Evolutionary conservation across 1,284 basidiomycete genomes (phyloP), one percentile per base, ranked within the genome.

Genomic region (Malassezia obtusa): DNA sequence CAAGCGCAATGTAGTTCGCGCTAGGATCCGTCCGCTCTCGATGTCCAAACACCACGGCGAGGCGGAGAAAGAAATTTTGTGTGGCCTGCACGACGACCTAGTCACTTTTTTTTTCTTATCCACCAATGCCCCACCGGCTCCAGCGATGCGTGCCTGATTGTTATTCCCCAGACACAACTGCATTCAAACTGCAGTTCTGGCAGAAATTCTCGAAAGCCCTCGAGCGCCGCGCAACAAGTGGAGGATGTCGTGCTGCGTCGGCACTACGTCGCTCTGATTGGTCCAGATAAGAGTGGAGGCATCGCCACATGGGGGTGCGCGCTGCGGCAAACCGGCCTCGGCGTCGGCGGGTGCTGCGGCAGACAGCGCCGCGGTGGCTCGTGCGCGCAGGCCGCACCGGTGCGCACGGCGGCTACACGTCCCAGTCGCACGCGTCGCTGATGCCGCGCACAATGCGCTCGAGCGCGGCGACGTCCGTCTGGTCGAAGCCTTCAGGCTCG

Each of bases 391-490:
- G 33, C 33, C 28, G 28, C 28, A 30, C 28, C 28, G 28, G 28
- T 12, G 7, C 7, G 28, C 28, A 6, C 10, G 8, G 33, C 3
- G 10, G 14, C n/a, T 35, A 35, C 15, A 35, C 33, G 33, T 15
- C 33, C 53, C 53, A 56, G 14, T 50, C 43, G 37, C 53, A 56
- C 3, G 53, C 53, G 8, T 60, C 39, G 14, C 61, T 58, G 36
- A 70, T 52, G 47, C 66, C 43, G 24, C 60, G 33, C 10, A 73
- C 71, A 14, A 76, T 65, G 26, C 49, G 44, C 35, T 69, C 61
- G 43, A 76, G 41, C 8, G 74, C 68, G 11, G 33, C 21, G 30
- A 60, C 55, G 49, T 76, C 76, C 40, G 68, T 63, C n/a, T 70
- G 53, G 40, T 69, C 71, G 50, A 76, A 76, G 17, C 69, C 75